phyloP scores from a whole-genome alignment of 148 eudicot species.

The Suaeda aralocaspica region DNA sequence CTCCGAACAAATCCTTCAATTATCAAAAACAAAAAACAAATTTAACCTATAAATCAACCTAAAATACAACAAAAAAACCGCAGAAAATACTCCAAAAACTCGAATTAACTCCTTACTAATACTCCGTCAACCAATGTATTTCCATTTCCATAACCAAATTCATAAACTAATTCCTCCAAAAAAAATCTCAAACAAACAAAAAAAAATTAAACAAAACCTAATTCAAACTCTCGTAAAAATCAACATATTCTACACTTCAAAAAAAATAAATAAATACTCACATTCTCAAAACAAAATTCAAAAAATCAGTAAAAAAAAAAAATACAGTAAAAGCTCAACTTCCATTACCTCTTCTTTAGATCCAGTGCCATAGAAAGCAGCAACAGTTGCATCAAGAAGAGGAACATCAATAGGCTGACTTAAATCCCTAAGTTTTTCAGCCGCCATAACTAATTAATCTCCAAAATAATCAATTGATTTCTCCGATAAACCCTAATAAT shows the following conservation, averaged over 20 bases:
- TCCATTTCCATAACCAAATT: not conserved
- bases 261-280: no score
- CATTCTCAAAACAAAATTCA: not conserved
- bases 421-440: slow-evolving; percentile 87
- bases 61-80: not conserved
- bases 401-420: slow-evolving; percentile 89
- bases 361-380: slow-evolving; percentile 97
- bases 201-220: not conserved
- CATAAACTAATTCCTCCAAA: not conserved
- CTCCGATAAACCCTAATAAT: slow-evolving; percentile 30
- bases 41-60: not conserved
- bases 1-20: not conserved
- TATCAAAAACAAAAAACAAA: not conserved
- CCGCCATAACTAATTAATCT: slow-evolving; percentile 52
- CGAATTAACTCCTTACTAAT: not conserved
- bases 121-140: not conserved
- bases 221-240: not conserved
- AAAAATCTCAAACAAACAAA: not conserved
- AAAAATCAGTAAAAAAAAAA: not conserved
- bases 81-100: not conserved
- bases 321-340: no score
- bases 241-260: no score
- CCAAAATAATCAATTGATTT: not conserved
- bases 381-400: slow-evolving; percentile 86
- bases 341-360: slow-evolving; percentile 80